Conservation (phyloP, 805 yeast genomes). For the Ogataea zsoltii region DNA sequence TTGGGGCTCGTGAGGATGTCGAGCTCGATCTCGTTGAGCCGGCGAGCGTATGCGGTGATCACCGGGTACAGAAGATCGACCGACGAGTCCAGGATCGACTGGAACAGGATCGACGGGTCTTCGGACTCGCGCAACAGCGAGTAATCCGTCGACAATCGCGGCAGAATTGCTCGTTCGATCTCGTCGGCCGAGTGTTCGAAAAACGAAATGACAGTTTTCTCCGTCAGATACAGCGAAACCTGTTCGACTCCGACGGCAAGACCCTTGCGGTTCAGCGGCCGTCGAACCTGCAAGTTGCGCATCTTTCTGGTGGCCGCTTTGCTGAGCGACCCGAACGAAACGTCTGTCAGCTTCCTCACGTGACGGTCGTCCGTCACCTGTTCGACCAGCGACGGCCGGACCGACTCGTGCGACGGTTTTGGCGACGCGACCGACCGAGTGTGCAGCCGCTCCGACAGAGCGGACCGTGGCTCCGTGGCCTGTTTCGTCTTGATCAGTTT, state of each 20-base stretch:
- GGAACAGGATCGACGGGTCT: constrained; percentile 53
- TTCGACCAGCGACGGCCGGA: constrained; percentile 18
- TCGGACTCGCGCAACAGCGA: constrained; percentile 52
- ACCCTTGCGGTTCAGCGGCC: constrained; percentile 46
- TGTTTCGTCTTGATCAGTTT: constrained; percentile 39
- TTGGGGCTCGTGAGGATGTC: constrained; percentile 52
- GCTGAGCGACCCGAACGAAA: constrained; percentile 21
- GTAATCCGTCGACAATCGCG: constrained; percentile 45
- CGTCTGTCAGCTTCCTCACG: constrained; percentile 38
- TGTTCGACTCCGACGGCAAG: constrained; percentile 56
- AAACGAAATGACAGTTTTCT: constrained; percentile 50
- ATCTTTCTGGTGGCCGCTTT: constrained; percentile 23
- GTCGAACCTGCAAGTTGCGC: constrained; percentile 38
- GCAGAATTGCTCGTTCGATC: constrained; percentile 51
- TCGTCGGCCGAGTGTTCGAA: constrained; percentile 59
- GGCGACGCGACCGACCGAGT: constrained; percentile 6
- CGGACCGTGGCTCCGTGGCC: background rate
- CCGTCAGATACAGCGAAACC: constrained; percentile 49
- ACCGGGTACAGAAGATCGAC: constrained; percentile 58
- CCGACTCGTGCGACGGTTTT: constrained; percentile 6
- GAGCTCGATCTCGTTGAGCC: constrained; percentile 50
- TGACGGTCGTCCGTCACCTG: constrained; percentile 26
- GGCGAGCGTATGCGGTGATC: constrained; percentile 49
- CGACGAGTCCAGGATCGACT: constrained; percentile 53
- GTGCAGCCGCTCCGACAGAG: background rate